Base-by-base conservation (phyloP, 2,329 filamentous ascomycete genomes). In the Monosporascus sp. region DNA sequence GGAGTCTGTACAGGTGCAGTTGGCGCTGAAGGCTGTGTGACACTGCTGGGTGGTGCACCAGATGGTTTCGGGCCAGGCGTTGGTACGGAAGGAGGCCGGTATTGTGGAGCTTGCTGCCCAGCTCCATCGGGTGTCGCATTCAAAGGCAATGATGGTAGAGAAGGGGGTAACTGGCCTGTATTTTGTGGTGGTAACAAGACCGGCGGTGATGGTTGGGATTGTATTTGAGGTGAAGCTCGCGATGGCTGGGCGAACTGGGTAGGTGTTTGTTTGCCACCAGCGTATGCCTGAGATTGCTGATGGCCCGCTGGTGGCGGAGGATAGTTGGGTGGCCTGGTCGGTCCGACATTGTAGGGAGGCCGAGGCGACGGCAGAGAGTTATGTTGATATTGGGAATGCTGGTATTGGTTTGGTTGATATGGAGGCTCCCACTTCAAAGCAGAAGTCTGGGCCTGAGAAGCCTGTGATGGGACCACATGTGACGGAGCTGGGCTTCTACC, bases 401-500 rank as follows among this genome's bases (percentile, higher is more conserved):
- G 74, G 44, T 59, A 54, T 48, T 61, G 55, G 18, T 54, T 55
- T 51, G 69, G 70, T 51, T 71, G 70, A 54, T 74, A 74, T 5
- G 65, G 71, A 11, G 72, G 71, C 54, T 75, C 72, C 72, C 72
- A 75, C 58, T 72, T 73, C 27, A 72, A 58, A 15, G 68, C 63
- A 45, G 71, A 60, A 37, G 66, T 58, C 45, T 67, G 63, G 8
- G 61, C 50, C 50, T 66, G 64, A 18, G 61, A 60, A 11, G 62
- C 55, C 49, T 65, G 65, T 27, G 64, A 58, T 25, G 62, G 58
- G 11, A 54, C 48, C 11, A 59, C 52, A 31, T 53, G 57, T 31
- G 55, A 49, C 7, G 57, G 62, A 3, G 63, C 60, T 52, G 65
- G 66, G 53, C 62, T 67, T 53, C 63, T 66, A n/a, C 62, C 57